Percentiles rank a stretch among this genome's conserved stretches.
Evolutionary conservation across 2,329 filamentous ascomycete genomes (phyloP).

Genomic region (Colletotrichum ledebouriae): DNA sequence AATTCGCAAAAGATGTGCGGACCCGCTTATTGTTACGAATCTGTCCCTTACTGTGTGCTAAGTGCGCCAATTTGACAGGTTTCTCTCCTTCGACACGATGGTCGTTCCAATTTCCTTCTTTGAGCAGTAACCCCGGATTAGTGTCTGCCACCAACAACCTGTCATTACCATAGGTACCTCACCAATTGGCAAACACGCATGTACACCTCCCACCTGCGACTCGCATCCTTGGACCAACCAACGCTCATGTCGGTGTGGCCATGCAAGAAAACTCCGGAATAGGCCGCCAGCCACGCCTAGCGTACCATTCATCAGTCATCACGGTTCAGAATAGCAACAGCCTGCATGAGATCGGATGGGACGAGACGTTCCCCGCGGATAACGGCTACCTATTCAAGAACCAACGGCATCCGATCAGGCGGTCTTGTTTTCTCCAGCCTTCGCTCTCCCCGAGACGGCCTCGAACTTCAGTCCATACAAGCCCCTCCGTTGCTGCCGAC

Average conservation of each 20-base stretch:
- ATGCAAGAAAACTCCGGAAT: constrained; percentile 15
- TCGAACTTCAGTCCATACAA: constrained; percentile 30
- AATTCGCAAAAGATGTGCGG: no score
- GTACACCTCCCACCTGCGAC: not conserved
- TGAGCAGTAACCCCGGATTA: constrained; percentile 2
- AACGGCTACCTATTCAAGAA: constrained; percentile 30
- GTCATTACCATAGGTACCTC: not conserved
- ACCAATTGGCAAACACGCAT: not conserved
- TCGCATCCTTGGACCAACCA: not conserved
- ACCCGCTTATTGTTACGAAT: no score
- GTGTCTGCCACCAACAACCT: not conserved
- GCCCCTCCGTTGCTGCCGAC: not conserved
- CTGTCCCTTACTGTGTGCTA: no score
- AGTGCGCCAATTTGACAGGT: no score
- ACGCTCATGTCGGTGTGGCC: constrained; percentile 7
- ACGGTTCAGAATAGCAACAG: constrained; percentile 34
- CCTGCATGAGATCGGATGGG: constrained; percentile 31
- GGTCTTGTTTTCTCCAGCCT: constrained; percentile 27
- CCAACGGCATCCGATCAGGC: constrained; percentile 25
- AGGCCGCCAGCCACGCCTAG: constrained; percentile 19
- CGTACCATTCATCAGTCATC: constrained; percentile 8
- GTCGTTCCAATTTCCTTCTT: constrained; percentile 6
- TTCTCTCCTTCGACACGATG: constrained; percentile 11
- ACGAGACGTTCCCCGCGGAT: constrained; percentile 16
- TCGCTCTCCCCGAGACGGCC: constrained; percentile 22